Evolutionary conservation across 1,284 basidiomycete species (phyloP).

Genomic region (Lentinus polychrous): DNA sequence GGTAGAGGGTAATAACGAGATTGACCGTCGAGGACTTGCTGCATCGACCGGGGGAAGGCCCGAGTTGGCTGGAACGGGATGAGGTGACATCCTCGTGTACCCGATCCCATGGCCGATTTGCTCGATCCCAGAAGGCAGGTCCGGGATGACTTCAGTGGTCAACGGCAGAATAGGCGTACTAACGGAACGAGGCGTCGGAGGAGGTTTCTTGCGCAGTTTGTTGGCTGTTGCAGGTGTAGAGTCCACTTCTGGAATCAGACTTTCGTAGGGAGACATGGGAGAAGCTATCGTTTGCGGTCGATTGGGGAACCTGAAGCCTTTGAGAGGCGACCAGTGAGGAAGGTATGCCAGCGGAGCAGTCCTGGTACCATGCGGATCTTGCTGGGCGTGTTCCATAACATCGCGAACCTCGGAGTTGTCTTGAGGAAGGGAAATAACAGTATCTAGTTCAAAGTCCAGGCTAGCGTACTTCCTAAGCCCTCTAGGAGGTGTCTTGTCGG

Average conservation of each 20-base stretch:
- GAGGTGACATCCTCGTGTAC: conserved; percentile 27
- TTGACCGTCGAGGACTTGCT: neutral
- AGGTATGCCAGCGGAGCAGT: conserved; percentile 3
- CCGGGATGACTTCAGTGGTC: conserved; percentile 7
- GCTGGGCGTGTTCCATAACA: neutral
- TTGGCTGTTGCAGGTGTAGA: conserved; percentile 23
- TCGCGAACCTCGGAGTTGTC: conserved; percentile 1
- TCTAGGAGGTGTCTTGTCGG: conserved; percentile 2
- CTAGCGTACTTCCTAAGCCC: conserved; percentile 25
- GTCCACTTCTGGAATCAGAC: neutral
- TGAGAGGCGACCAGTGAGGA: conserved; percentile 5
- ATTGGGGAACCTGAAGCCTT: neutral
- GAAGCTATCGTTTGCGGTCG: neutral
- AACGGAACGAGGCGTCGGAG: conserved; percentile 9
- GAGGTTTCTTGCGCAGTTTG: conserved; percentile 33
- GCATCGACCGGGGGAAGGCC: neutral
- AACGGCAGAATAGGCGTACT: conserved; percentile 20
- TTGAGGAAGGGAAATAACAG: conserved; percentile 19
- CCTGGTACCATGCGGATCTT: neutral
- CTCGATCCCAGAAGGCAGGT: conserved; percentile 40
- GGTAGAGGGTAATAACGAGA: neutral
- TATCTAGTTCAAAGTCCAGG: conserved; percentile 27
- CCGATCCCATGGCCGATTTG: conserved; percentile 52
- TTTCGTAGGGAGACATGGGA: conserved; percentile 3
- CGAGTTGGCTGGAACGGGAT: neutral